Conservation (phyloP, 495 filamentous ascomycete species). For the Xylaria scruposa region DNA sequence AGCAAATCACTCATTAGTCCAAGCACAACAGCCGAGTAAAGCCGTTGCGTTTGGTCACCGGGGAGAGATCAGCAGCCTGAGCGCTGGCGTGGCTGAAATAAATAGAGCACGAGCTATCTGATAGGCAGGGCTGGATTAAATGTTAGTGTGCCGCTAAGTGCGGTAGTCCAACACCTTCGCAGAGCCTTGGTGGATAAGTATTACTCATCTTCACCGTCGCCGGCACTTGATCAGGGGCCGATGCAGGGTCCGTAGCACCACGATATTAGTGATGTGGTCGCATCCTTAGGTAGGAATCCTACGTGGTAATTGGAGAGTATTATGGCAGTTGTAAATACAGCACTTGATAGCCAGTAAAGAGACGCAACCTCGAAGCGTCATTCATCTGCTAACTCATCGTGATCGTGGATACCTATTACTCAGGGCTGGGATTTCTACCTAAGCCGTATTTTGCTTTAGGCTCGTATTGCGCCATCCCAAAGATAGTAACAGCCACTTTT, state of each 20-base stretch:
- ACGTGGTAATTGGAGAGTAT: neutral
- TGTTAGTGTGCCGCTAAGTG: neutral
- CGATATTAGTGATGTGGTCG: conserved; percentile 1
- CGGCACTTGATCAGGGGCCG: neutral
- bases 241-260: conserved; percentile 9
- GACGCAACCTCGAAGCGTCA: neutral
- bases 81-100: neutral
- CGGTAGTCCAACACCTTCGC: neutral
- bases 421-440: neutral
- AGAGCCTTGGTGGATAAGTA: neutral
- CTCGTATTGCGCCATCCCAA: neutral
- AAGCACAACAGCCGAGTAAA: neutral
- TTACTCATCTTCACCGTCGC: conserved; percentile 11
- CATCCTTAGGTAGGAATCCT: neutral
- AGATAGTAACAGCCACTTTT: conserved; percentile 11
- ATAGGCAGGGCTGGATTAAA: conserved; percentile 7
- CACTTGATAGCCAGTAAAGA: neutral
- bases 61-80: neutral
- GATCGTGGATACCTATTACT: neutral
- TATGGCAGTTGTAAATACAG: neutral
- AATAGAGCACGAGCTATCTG: neutral
- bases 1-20: neutral
- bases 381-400: neutral
- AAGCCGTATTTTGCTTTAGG: neutral
- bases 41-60: neutral